Conservation (phyloP, 2,329 filamentous ascomycete species). For the Pseudocercospora pini-densiflorae region DNA sequence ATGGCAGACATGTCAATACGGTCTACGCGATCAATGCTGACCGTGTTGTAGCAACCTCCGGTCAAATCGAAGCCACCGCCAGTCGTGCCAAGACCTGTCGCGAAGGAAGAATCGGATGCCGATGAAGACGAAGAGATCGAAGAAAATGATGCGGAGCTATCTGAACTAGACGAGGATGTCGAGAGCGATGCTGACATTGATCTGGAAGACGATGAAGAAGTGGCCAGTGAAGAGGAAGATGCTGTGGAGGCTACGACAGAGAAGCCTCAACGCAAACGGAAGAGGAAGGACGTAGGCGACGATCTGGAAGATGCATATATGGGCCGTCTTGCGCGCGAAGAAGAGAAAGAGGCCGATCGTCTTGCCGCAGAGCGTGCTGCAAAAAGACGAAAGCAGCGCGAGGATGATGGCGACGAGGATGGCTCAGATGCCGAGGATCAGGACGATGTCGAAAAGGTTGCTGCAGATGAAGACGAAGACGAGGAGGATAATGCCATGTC, state of each 20-base stretch:
- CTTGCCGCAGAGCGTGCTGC: conserved; percentile 35
- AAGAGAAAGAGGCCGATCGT: conserved; percentile 39
- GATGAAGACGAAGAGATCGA: conserved; percentile 44
- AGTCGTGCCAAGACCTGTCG: neutral
- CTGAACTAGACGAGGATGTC: conserved; percentile 26
- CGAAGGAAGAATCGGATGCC: neutral
- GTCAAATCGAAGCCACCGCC: conserved; percentile 26
- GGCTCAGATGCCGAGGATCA: conserved; percentile 34
- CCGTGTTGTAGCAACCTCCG: conserved; percentile 40
- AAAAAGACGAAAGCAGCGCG: conserved; percentile 38
- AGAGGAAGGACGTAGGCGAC: conserved; percentile 54
- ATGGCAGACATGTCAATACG: neutral
- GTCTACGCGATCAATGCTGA: conserved; percentile 28
- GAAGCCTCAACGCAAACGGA: conserved; percentile 63
- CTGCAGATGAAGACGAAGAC: conserved; percentile 32
- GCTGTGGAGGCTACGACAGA: conserved; percentile 31
- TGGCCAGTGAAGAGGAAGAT: conserved; percentile 26
- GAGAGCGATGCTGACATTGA: conserved; percentile 29
- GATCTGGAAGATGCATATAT: conserved; percentile 74
- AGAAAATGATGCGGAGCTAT: conserved; percentile 33
- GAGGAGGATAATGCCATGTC: conserved; percentile 53
- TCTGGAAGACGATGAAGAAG: conserved; percentile 28
- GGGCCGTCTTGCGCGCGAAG: conserved; percentile 61
- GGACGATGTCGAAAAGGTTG: conserved; percentile 31
- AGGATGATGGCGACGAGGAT: conserved; percentile 32